Evolutionary conservation across 2,329 filamentous ascomycete species (phyloP).

Genomic region (Fusarium humuli): DNA sequence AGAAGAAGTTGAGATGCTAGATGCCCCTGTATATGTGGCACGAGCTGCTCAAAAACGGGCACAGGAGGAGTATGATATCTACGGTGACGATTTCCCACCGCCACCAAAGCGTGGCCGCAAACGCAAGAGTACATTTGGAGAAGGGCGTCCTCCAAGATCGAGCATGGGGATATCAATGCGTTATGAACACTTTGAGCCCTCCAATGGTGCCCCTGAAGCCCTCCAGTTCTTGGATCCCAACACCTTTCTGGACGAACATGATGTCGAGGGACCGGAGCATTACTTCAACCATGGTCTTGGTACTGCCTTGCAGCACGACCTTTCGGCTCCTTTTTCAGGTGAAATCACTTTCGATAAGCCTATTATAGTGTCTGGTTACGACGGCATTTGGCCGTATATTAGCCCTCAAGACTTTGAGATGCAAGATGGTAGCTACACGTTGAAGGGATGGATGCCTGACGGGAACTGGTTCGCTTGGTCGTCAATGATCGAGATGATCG

Average conservation of each 20-base stretch:
- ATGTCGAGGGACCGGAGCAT: constrained; percentile 4
- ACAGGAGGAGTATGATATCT: constrained; percentile 41
- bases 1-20: constrained; percentile 60
- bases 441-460: constrained; percentile 60
- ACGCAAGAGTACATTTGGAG: constrained; percentile 25
- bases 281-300: constrained; percentile 15
- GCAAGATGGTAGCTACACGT: constrained; percentile 54
- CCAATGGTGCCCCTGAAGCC: constrained; percentile 31
- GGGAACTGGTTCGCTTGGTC: constrained; percentile 52
- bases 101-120: constrained; percentile 42
- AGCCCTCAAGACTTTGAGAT: constrained; percentile 52
- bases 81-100: constrained; percentile 27
- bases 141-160: constrained; percentile 14
- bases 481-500: constrained; percentile 46
- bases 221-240: constrained; percentile 59
- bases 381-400: constrained; percentile 51
- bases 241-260: constrained; percentile 52
- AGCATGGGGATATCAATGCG: constrained; percentile 29
- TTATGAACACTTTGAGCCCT: constrained; percentile 34
- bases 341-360: constrained; percentile 37
- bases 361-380: constrained; percentile 40
- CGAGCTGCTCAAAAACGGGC: constrained; percentile 52
- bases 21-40: constrained; percentile 63
- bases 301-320: constrained; percentile 17
- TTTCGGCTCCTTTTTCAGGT: not conserved